Evolutionary conservation across 495 filamentous ascomycete genomes (phyloP).

Genomic region (Lophiostoma macrostomum): DNA sequence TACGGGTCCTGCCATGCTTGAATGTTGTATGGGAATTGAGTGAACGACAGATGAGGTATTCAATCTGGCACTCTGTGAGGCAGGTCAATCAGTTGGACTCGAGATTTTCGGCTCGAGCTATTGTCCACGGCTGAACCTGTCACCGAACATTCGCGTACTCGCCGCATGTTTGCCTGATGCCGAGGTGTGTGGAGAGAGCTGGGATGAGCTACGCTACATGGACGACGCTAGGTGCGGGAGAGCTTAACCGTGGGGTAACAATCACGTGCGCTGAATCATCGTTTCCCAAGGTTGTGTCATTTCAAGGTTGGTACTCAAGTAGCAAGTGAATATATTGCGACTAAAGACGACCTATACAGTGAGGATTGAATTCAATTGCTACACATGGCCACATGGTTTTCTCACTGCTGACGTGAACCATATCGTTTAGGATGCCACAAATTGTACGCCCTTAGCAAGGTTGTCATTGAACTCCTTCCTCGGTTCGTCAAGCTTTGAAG

Average conservation of each 20-base stretch:
- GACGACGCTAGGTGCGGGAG: slow-evolving; percentile 9
- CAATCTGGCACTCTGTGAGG: neutral
- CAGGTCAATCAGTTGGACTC: neutral
- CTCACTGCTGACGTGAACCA: too few species aligned
- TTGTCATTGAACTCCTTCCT: slow-evolving; percentile 17
- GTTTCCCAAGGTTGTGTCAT: too few species aligned
- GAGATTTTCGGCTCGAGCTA: neutral
- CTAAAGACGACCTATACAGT: too few species aligned
- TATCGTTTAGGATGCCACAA: slow-evolving; percentile 13
- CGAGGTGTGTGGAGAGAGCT: slow-evolving; percentile 14
- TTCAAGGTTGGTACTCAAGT: too few species aligned
- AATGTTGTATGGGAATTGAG: neutral
- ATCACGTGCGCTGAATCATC: slow-evolving; percentile 6
- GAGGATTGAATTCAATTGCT: too few species aligned
- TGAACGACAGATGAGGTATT: neutral
- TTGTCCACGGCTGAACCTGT: neutral
- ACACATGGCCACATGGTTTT: too few species aligned
- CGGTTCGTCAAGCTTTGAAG: slow-evolving; percentile 14
- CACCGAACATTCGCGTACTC: neutral
- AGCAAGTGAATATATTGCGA: too few species aligned
- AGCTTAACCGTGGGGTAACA: slow-evolving; percentile 12
- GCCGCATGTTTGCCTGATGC: slow-evolving; percentile 11
- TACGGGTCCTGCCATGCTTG: slow-evolving; percentile 75
- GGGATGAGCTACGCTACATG: slow-evolving; percentile 8
- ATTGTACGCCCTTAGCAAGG: slow-evolving; percentile 19